phyloP scores from a whole-genome alignment of 495 filamentous ascomycete genomes.

The Oleoguttula mirabilis region DNA sequence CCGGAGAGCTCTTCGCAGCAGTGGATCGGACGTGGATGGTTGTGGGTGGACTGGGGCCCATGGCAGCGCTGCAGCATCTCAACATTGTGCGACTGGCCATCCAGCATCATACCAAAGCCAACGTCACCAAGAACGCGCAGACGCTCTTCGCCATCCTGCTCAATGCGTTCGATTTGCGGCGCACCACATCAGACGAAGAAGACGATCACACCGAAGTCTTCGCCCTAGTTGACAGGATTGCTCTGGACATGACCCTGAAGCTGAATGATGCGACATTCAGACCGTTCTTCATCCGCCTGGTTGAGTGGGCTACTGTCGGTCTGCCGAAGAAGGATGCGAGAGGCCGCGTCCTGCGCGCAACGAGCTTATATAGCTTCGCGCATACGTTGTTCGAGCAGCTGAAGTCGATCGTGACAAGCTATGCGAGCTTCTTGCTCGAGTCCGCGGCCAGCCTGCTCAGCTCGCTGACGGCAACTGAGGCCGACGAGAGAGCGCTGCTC shows the following conservation, averaged over 20 bases:
- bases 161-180: conserved; percentile 34
- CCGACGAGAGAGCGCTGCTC: conserved; percentile 8
- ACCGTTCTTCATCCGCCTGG: conserved; percentile 71
- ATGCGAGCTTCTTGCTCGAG: conserved; percentile 74
- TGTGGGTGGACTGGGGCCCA: conserved; percentile 44
- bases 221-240: conserved; percentile 56
- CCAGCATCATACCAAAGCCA: conserved; percentile 62
- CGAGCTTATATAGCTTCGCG: conserved; percentile 69
- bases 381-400: conserved; percentile 66
- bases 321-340: conserved; percentile 47
- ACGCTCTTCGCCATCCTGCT: conserved; percentile 40
- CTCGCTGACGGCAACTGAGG: neutral
- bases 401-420: conserved; percentile 87
- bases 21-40: conserved; percentile 56
- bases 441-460: conserved; percentile 51
- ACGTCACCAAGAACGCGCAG: conserved; percentile 53
- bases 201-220: conserved; percentile 41
- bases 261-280: conserved; percentile 91
- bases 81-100: conserved; percentile 53
- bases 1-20: conserved; percentile 54
- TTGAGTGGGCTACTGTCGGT: conserved; percentile 60
- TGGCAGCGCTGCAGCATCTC: conserved; percentile 24
- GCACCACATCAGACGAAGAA: conserved; percentile 22
- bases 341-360: conserved; percentile 44
- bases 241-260: conserved; percentile 86